Evolutionary conservation across 371 early-diverging fungal genomes (phyloP).

Genomic region (Mortierella sp.): DNA sequence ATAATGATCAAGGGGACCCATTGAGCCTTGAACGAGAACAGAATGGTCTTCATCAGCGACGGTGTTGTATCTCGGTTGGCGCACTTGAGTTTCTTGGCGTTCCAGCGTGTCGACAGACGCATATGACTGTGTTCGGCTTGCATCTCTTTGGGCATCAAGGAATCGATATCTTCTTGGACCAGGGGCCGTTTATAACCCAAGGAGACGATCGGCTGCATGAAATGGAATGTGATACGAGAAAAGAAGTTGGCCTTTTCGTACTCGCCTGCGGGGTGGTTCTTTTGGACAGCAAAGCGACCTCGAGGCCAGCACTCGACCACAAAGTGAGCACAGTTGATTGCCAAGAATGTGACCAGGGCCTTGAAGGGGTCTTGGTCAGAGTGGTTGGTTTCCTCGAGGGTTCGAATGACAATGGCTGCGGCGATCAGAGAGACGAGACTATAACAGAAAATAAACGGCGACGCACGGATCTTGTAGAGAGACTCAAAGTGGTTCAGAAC

Average conservation of each 20-base stretch:
- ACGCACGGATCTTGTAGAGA: constrained; percentile 33
- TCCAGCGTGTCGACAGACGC: constrained; percentile 19
- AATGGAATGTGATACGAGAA: constrained; percentile 29
- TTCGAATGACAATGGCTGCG: constrained; percentile 26
- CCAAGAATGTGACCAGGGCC: constrained; percentile 21
- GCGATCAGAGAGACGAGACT: constrained; percentile 21
- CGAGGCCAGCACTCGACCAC: constrained; percentile 32
- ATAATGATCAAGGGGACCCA: constrained; percentile 18
- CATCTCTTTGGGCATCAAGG: constrained; percentile 30
- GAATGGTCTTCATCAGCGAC: constrained; percentile 26
- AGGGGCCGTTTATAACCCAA: constrained; percentile 32
- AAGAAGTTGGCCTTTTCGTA: constrained; percentile 45
- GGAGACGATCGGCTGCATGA: constrained; percentile 19
- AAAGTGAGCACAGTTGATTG: constrained; percentile 21
- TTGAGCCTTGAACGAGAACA: constrained; percentile 20
- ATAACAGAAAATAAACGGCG: constrained; percentile 20
- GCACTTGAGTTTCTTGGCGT: constrained; percentile 1
- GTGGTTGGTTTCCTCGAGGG: constrained; percentile 15
- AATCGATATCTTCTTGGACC: constrained; percentile 16
- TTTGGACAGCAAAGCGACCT: constrained; percentile 21
- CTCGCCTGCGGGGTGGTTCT: constrained; percentile 5
- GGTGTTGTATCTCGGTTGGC: not conserved
- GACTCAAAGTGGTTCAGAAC: constrained; percentile 23
- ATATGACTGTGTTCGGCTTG: constrained; percentile 15
- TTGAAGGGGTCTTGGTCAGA: constrained; percentile 12